Conservation (phyloP, 495 filamentous ascomycete species). For the Achaetomiella virescens region DNA sequence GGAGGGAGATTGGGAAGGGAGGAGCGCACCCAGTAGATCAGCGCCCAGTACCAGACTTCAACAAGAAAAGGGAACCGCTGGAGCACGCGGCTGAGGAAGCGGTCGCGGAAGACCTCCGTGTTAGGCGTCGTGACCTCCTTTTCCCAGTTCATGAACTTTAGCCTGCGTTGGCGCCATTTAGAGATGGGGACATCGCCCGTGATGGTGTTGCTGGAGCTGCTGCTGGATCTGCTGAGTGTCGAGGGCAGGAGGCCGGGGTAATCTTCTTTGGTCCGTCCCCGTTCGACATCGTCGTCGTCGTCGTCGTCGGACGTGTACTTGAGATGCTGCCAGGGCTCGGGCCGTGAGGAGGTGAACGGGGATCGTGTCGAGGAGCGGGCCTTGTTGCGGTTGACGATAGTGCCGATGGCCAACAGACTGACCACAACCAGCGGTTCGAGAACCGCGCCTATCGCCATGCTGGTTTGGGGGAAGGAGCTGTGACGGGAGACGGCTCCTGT, state of each 20-base stretch:
- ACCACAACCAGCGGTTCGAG: constrained; percentile 31
- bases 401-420: constrained; percentile 26
- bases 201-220: constrained; percentile 19
- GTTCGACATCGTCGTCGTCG: constrained; percentile 11
- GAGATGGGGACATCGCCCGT: constrained; percentile 13
- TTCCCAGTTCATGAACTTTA: constrained; percentile 23
- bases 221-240: constrained; percentile 14
- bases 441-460: constrained; percentile 32
- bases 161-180: constrained; percentile 14
- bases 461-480: neutral
- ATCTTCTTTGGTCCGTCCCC: neutral
- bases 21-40: constrained; percentile 60
- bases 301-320: constrained; percentile 18
- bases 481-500: neutral
- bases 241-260: neutral
- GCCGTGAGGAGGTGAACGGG: constrained; percentile 8
- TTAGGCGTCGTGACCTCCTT: constrained; percentile 24
- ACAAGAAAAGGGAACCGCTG: constrained; percentile 67
- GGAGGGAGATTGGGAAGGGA: constrained; percentile 3
- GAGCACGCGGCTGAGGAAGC: constrained; percentile 45
- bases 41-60: constrained; percentile 77
- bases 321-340: constrained; percentile 20
- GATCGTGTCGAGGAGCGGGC: neutral
- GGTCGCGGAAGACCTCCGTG: constrained; percentile 25
- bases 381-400: constrained; percentile 32